phyloP scores from a whole-genome alignment of 306 rosid species.

The Carpinus viminea region DNA sequence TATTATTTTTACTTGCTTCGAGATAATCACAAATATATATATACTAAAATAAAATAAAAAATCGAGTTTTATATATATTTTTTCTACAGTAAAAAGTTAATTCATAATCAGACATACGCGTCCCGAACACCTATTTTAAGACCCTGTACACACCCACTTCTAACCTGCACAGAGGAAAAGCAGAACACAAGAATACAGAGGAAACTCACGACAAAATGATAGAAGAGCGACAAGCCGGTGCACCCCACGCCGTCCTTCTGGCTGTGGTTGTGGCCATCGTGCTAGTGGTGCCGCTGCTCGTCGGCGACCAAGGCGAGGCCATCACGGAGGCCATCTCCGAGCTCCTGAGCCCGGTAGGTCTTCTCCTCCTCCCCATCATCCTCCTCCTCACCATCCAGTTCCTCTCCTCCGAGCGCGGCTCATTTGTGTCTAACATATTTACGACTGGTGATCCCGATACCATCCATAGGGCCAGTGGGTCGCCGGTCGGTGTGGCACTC shows the following conservation, averaged over 20 bases:
- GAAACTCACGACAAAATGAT: constrained; percentile 28
- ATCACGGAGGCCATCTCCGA: constrained; percentile 69
- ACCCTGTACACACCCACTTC: background rate
- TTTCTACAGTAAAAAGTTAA: background rate
- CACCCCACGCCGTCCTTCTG: constrained; percentile 76
- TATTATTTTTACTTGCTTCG: too few species aligned
- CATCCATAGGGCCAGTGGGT: constrained; percentile 78
- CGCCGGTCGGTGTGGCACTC: constrained; percentile 86
- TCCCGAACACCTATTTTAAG: background rate
- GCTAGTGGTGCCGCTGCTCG: constrained; percentile 52
- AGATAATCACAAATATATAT: too few species aligned
- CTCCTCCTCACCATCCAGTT: constrained; percentile 88
- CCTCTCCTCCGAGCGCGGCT: constrained; percentile 87
- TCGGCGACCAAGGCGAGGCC: constrained; percentile 82
- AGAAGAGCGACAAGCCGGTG: constrained; percentile 52
- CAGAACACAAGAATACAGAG: too few species aligned
- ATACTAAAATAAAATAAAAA: too few species aligned
- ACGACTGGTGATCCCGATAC: constrained; percentile 83
- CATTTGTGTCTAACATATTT: constrained; percentile 62
- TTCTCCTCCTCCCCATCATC: constrained; percentile 74
- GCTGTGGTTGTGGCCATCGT: constrained; percentile 66
- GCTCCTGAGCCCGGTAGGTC: constrained; percentile 76
- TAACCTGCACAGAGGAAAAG: too few species aligned
- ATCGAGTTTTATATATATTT: background rate
- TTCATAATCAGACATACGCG: constrained; percentile 11